phyloP scores from a whole-genome alignment of 441 rosid species.

The Adansonia rubrostipa region DNA sequence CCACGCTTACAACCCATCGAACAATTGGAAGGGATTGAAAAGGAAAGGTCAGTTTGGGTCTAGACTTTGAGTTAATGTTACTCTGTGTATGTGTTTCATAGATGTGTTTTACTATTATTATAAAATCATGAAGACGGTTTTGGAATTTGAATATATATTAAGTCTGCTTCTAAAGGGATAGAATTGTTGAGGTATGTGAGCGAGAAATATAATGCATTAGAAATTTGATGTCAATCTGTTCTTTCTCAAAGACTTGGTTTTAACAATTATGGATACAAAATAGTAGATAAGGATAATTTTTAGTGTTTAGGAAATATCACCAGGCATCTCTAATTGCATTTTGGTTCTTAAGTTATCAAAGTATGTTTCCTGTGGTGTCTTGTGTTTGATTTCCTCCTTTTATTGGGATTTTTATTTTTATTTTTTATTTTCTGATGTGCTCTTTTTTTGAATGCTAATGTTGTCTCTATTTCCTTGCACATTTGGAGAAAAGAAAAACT shows the following conservation, averaged over 20 bases:
- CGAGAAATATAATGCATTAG: not conserved
- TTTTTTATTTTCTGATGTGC: not conserved
- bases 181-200: not conserved
- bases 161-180: not conserved
- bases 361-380: not conserved
- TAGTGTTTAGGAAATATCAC: not conserved
- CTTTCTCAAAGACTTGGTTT: too few species aligned
- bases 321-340: not conserved
- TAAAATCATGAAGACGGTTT: not conserved
- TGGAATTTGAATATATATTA: not conserved
- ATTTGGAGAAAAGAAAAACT: not conserved
- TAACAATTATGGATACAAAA: not conserved
- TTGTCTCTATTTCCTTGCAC: not conserved
- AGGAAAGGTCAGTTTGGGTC: slow-evolving; percentile 43
- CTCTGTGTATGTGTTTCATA: not conserved
- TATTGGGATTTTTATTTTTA: not conserved
- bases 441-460: not conserved
- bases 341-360: not conserved
- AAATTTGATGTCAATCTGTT: not conserved
- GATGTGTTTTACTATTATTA: not conserved
- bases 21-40: slow-evolving; percentile 51
- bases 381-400: not conserved
- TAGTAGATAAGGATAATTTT: too few species aligned
- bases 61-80: not conserved
- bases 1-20: slow-evolving; percentile 60